Conservation (phyloP, 352 stramenopile species). For the Aphanomyces invadans region DNA sequence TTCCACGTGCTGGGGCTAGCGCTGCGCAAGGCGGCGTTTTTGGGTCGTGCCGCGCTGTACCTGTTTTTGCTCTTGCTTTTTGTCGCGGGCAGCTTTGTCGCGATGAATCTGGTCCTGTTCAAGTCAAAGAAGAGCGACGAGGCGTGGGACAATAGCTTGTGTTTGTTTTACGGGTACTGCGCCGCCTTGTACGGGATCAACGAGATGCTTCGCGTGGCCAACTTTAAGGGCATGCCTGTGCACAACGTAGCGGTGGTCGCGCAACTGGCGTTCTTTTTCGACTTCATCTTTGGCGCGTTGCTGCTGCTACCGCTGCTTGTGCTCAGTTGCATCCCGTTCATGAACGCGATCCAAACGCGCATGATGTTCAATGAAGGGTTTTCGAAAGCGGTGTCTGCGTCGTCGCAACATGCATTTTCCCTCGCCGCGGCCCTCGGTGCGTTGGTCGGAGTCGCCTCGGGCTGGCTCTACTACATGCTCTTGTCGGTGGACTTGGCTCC, state of each 20-base stretch:
- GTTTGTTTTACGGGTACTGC: constrained; percentile 79
- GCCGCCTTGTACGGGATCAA: constrained; percentile 70
- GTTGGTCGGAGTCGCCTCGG: constrained; percentile 54
- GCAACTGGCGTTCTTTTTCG: constrained; percentile 78
- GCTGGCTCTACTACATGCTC: constrained; percentile 77
- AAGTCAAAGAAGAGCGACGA: neutral
- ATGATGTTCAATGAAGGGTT: constrained; percentile 91
- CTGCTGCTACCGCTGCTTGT: constrained; percentile 73
- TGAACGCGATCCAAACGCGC: constrained; percentile 82
- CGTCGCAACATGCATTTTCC: constrained; percentile 80
- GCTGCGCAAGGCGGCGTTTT: constrained; percentile 33
- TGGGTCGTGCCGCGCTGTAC: constrained; percentile 49
- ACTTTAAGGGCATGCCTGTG: constrained; percentile 59
- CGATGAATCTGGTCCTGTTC: constrained; percentile 33
- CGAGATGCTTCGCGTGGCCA: constrained; percentile 80
- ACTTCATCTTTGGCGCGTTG: constrained; percentile 67
- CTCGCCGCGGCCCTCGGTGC: constrained; percentile 70
- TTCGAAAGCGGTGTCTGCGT: constrained; percentile 74
- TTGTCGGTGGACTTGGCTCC: constrained; percentile 60
- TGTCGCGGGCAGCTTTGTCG: constrained; percentile 44
- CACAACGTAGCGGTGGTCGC: constrained; percentile 59
- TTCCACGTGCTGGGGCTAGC: constrained; percentile 34
- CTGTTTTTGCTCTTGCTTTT: constrained; percentile 34
- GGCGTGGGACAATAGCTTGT: constrained; percentile 33
- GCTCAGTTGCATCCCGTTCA: constrained; percentile 74